Evolutionary conservation across 495 filamentous ascomycete species (phyloP).

Genomic region (Podospora pseudocomata): DNA sequence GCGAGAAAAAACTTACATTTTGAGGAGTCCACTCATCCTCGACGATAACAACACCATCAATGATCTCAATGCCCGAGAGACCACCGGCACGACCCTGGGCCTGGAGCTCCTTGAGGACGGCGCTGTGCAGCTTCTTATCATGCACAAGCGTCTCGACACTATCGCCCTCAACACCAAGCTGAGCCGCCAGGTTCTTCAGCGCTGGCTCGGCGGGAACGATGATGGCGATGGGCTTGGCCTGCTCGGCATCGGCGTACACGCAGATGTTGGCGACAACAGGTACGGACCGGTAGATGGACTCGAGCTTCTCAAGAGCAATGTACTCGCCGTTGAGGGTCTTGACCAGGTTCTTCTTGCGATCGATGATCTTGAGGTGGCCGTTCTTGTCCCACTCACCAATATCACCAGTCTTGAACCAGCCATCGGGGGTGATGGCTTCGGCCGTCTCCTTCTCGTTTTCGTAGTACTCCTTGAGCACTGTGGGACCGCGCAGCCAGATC

Average conservation of each 20-base stretch:
- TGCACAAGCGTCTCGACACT: constrained; percentile 76
- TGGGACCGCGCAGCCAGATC: constrained; percentile 83
- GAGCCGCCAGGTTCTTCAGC: constrained; percentile 75
- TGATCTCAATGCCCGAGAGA: constrained; percentile 81
- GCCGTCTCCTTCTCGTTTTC: constrained; percentile 82
- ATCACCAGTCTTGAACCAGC: constrained; percentile 95
- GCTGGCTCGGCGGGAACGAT: constrained; percentile 86
- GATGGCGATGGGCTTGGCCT: constrained; percentile 86
- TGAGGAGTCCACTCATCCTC: constrained; percentile 98
- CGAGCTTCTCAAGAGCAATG: constrained; percentile 97
- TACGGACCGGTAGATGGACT: constrained; percentile 85
- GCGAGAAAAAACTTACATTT: constrained; percentile 63
- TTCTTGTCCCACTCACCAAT: constrained; percentile 84
- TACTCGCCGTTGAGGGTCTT: constrained; percentile 97
- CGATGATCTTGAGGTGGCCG: constrained; percentile 83
- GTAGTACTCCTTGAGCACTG: constrained; percentile 71
- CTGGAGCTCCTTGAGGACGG: constrained; percentile 83
- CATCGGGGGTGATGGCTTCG: constrained; percentile 66
- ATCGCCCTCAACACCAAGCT: constrained; percentile 66
- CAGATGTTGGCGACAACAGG: constrained; percentile 92
- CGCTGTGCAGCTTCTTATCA: constrained; percentile 70
- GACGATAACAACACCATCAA: constrained; percentile 85
- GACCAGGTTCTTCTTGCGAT: constrained; percentile 97
- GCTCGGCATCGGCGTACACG: constrained; percentile 76
- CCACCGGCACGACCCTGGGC: constrained; percentile 68